Evolutionary conservation across 225 moss, liverwort and hornwort genomes (phyloP).

Genomic region (Pleurozium schreberi): DNA sequence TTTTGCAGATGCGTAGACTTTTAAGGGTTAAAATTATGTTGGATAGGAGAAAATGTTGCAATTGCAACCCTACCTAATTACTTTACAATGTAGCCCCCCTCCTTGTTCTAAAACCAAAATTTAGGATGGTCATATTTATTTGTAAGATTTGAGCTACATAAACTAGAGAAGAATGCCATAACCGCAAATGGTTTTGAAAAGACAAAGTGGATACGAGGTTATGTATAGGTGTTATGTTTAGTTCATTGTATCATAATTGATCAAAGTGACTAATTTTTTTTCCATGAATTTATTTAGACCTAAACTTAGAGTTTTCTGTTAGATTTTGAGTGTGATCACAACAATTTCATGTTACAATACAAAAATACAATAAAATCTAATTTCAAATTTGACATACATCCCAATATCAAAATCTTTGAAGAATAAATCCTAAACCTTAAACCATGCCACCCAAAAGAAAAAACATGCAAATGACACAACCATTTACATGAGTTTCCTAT

Average conservation of each 20-base stretch:
- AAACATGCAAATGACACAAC: no score
- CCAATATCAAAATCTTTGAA: background rate
- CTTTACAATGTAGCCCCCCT: background rate
- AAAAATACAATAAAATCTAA: background rate
- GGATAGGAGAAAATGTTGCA: accelerated
- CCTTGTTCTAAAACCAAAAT: background rate
- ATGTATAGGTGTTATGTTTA: background rate
- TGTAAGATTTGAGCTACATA: background rate
- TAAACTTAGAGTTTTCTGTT: background rate
- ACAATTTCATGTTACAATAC: background rate
- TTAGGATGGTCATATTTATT: background rate
- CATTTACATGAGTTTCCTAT: accelerated
- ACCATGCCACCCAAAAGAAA: background rate
- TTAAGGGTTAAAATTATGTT: accelerated
- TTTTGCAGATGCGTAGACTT: no score
- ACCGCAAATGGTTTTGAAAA: accelerated
- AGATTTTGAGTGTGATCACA: background rate
- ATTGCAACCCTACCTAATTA: background rate
- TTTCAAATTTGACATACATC: background rate
- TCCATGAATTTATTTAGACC: accelerated
- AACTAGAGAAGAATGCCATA: background rate
- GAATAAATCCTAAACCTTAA: accelerated
- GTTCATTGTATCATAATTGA: background rate
- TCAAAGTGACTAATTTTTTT: background rate
- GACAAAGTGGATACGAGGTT: accelerated